Evolutionary conservation across 176 grass and related monocot genomes (phyloP).

Genomic region (Rhynchospora pubera): DNA sequence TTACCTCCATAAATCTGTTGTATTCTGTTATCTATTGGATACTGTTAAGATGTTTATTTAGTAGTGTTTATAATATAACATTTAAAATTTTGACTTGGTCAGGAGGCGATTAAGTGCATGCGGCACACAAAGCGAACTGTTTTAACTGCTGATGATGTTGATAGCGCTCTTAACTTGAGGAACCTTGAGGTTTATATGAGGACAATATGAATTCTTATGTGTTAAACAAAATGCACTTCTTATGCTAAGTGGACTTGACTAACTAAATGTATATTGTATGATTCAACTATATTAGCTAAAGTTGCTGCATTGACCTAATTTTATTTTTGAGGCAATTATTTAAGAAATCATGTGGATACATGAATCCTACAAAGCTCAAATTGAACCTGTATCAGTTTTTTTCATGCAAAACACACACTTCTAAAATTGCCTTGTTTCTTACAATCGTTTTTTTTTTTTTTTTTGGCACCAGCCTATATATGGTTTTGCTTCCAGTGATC

Average conservation of each 20-base stretch:
- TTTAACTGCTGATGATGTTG: conserved; percentile 68
- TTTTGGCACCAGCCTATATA: conserved; percentile 58
- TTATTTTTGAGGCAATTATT: neutral
- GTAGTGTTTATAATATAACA: neutral
- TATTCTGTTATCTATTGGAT: neutral
- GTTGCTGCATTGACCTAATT: neutral
- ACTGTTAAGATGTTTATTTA: neutral
- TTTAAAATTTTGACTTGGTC: conserved; percentile 6
- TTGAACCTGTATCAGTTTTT: neutral
- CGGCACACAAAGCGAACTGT: conserved; percentile 82
- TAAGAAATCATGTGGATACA: neutral
- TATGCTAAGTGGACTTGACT: neutral
- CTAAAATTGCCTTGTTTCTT: neutral
- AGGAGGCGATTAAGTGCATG: conserved; percentile 98
- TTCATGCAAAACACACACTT: conserved; percentile 7
- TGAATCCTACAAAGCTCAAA: neutral
- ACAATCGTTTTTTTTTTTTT: neutral
- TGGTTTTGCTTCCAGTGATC: conserved; percentile 86
- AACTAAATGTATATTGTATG: neutral
- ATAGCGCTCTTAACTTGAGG: conserved; percentile 80
- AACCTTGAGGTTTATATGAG: conserved; percentile 69
- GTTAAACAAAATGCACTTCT: neutral
- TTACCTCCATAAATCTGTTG: neutral
- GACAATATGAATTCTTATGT: neutral
- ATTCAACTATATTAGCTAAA: neutral